These are phyloP conservation scores for Gynostemma pentaphyllum DNA, from an alignment of 306 rosid genomes.

Conservation along the genomic window DNA sequence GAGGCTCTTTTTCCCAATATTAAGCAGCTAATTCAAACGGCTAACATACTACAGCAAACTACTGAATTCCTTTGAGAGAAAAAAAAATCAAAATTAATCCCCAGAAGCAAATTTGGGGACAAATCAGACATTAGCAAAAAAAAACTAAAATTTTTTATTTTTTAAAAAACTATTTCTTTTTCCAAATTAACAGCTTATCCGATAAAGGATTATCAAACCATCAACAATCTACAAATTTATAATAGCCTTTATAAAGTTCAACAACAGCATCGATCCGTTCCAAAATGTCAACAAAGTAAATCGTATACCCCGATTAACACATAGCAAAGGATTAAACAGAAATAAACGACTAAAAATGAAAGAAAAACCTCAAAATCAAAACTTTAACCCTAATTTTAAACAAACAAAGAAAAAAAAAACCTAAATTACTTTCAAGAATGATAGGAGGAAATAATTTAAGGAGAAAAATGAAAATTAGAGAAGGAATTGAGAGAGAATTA, in stretches of 20 bases:
- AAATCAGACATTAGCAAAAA: not conserved
- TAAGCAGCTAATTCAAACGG: not conserved
- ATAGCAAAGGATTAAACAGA: not conserved
- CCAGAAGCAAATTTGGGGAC: not conserved
- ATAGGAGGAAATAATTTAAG: not conserved
- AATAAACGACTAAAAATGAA: not conserved
- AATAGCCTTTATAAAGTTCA: not conserved
- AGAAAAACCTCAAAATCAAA: not conserved
- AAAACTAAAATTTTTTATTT: not conserved
- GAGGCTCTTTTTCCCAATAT: not conserved
- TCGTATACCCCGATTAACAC: not conserved
- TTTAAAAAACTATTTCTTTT: not conserved
- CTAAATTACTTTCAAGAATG: not conserved
- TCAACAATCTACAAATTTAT: not conserved
- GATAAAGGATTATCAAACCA: not conserved
- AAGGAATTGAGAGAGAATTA: not conserved
- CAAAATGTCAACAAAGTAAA: not conserved
- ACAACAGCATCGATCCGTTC: not conserved
- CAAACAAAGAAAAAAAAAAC: not conserved
- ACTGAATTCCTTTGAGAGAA: not conserved
- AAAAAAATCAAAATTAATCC: not conserved
- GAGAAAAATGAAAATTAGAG: not conserved
- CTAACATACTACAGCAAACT: conserved; percentile 5
- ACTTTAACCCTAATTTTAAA: not conserved
- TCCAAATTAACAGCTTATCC: too few relatives aligned